These are phyloP conservation scores for Penicillium nucicola DNA, from an alignment of 495 filamentous ascomycete species.

Conservation along the genomic window DNA sequence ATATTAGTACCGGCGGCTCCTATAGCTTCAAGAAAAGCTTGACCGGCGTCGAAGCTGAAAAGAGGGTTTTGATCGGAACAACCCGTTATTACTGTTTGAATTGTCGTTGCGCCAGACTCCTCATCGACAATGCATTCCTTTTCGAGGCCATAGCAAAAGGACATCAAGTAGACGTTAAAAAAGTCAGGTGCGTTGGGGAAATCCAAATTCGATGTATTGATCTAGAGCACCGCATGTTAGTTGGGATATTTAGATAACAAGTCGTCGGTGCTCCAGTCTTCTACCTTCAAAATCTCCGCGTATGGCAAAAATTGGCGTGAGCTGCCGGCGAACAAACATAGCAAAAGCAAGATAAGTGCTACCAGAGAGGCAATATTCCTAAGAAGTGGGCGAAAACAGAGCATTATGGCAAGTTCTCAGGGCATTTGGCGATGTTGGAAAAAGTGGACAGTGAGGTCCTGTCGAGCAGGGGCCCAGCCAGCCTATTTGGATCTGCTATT, in stretches of 20 bases:
- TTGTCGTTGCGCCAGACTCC: neutral
- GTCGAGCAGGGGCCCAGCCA: too few species aligned
- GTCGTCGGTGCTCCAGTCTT: neutral
- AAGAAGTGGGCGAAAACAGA: neutral
- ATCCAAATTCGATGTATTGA: neutral
- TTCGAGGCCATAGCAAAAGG: conserved; percentile 7
- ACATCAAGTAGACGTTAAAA: conserved; percentile 10
- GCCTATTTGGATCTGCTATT: too few species aligned
- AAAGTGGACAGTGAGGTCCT: too few species aligned
- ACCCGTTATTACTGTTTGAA: neutral
- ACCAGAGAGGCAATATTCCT: neutral
- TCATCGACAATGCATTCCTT: neutral
- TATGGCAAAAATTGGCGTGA: conserved; percentile 9
- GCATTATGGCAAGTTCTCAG: neutral
- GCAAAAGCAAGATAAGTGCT: conserved; percentile 6
- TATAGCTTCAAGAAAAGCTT: neutral
- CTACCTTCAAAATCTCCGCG: conserved; percentile 4
- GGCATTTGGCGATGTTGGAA: too few species aligned
- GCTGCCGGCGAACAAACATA: conserved; percentile 9
- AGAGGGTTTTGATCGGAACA: conserved; percentile 8
- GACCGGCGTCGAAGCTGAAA: conserved; percentile 7
- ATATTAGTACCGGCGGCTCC: conserved; percentile 1
- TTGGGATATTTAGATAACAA: neutral
- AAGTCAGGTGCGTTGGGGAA: conserved; percentile 1
- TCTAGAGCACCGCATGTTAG: neutral